phyloP scores from a whole-genome alignment of 345 rosid species.

The Eucalyptus curtisii region DNA sequence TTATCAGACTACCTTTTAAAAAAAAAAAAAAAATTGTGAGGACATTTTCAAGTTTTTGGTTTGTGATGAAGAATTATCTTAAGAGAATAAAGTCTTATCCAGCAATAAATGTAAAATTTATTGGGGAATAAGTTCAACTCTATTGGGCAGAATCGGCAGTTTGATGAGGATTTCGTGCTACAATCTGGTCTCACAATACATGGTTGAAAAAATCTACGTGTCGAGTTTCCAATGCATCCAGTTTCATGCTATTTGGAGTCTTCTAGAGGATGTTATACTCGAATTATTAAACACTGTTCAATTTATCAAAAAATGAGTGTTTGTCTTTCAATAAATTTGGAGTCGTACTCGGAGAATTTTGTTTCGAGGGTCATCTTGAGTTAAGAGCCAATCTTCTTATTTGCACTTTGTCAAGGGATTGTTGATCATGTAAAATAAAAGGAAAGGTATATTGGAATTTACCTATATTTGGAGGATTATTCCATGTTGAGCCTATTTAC shows the following conservation, averaged over 20 bases:
- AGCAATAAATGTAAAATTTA: not conserved
- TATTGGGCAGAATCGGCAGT: not conserved
- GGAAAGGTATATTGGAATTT: not conserved
- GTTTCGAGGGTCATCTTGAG: not conserved
- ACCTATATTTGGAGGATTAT: not conserved
- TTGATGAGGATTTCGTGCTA: not conserved
- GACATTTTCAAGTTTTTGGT: not conserved
- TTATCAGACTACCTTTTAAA: not conserved
- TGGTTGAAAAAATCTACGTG: not conserved
- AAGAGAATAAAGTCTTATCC: not conserved
- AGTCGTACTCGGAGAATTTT: not conserved
- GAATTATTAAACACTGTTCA: not conserved
- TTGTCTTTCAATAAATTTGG: not conserved
- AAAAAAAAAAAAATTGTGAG: not conserved
- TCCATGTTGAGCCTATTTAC: not conserved
- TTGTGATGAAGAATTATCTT: not conserved
- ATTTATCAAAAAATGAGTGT: not conserved
- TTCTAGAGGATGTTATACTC: not conserved
- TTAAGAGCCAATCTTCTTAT: not conserved
- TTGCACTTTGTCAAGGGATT: not conserved
- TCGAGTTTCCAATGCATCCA: not conserved
- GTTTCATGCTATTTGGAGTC: not conserved
- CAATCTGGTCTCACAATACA: not conserved
- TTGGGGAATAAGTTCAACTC: not conserved
- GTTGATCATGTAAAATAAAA: not conserved